Conservation (phyloP, 495 filamentous ascomycete species). For the Glarea lozoyensis region DNA sequence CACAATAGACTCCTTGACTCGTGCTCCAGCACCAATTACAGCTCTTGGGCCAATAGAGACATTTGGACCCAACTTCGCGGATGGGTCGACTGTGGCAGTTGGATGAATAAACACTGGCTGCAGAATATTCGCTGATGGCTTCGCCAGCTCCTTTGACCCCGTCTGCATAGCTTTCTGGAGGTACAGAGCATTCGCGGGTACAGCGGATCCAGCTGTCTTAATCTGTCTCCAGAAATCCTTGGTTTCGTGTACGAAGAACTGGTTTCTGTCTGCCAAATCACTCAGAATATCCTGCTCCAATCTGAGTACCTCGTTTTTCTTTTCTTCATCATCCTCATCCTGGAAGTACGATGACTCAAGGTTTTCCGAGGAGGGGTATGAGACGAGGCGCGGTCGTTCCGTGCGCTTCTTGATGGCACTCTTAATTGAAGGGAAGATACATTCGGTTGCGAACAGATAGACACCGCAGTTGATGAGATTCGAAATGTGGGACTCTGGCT, state of each 20-base stretch:
- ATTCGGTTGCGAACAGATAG: constrained; percentile 91
- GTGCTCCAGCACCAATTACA: constrained; percentile 74
- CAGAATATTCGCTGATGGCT: constrained; percentile 82
- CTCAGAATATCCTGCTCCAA: constrained; percentile 97
- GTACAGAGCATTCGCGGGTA: constrained; percentile 96
- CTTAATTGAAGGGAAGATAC: constrained; percentile 93
- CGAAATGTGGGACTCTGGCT: constrained; percentile 95
- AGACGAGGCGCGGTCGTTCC: constrained; percentile 80
- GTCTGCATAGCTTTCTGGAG: constrained; percentile 89
- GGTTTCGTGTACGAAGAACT: constrained; percentile 97
- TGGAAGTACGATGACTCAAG: constrained; percentile 71
- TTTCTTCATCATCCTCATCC: constrained; percentile 53
- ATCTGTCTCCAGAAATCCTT: constrained; percentile 99
- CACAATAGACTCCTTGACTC: constrained; percentile 93
- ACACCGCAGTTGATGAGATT: constrained; percentile 99
- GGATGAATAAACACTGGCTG: constrained; percentile 97
- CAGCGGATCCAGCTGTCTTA: constrained; percentile 96
- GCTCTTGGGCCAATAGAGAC: constrained; percentile 89
- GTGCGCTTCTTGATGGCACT: constrained; percentile 93
- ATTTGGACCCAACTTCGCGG: constrained; percentile 93
- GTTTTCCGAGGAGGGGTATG: constrained; percentile 93
- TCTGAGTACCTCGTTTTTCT: constrained; percentile 81
- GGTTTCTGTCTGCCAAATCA: constrained; percentile 92
- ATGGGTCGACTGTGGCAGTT: constrained; percentile 84
- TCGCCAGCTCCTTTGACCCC: constrained; percentile 70